Conservation (phyloP, 1,284 basidiomycete species). For the Leccinum solheimii region DNA sequence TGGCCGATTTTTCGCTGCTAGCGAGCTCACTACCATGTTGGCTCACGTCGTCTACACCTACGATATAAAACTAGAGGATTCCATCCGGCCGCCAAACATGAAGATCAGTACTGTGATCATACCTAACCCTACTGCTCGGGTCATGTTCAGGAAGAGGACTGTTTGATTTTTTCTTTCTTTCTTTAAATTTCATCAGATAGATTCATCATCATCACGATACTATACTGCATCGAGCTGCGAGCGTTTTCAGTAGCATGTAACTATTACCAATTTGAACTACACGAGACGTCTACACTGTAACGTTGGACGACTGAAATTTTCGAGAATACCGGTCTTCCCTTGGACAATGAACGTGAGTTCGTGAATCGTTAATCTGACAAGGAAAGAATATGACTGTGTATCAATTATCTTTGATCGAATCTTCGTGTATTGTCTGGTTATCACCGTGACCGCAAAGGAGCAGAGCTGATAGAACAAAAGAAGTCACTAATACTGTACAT, state of each 20-base stretch:
- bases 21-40: slow-evolving; percentile 29
- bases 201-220: background rate
- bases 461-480: too few species aligned
- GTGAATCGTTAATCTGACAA: too few species aligned
- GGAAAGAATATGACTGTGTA: too few species aligned
- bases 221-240: background rate
- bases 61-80: slow-evolving; percentile 31
- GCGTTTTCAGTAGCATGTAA: background rate
- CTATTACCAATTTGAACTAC: background rate
- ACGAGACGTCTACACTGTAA: too few species aligned
- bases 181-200: background rate
- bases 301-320: too few species aligned
- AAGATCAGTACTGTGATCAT: slow-evolving; percentile 4
- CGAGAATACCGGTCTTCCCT: too few species aligned
- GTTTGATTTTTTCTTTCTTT: background rate
- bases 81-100: slow-evolving; percentile 3
- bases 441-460: too few species aligned
- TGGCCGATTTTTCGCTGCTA: slow-evolving; percentile 35
- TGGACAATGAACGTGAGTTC: too few species aligned
- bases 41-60: slow-evolving; percentile 32
- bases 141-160: slow-evolving; percentile 3
- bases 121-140: slow-evolving; percentile 2
- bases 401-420: too few species aligned
- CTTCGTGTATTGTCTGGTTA: too few species aligned
- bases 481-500: too few species aligned